Evolutionary conservation across 2,329 filamentous ascomycete genomes (phyloP), one percentile per base, ranked within the genome.

Genomic region (Cladosporium velox): DNA sequence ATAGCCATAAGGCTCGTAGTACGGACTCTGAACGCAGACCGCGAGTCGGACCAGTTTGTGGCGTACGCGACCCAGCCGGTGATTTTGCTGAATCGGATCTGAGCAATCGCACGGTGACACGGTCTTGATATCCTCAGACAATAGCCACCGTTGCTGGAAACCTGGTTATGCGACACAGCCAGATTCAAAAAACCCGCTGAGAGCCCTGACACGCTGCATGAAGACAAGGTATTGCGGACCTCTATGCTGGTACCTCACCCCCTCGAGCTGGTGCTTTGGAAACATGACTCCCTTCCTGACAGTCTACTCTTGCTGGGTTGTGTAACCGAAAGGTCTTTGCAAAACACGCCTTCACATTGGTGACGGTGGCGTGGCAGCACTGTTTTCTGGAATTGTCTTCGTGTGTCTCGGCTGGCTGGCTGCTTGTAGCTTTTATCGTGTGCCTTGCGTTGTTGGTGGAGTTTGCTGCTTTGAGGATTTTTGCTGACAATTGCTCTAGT

Each of bases 401-500:
- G 28, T 55, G 28, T 55, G 26, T 21, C 8, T 5, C 18, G 10
- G 52, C 26, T n/a, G 18, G 28, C 52, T 34, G 15, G 30, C 28
- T n/a, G 38, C 0, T 1, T 18, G 24, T 54, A 30, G 21, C 28
- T 21, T n/a, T 2, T 21, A 10, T 5, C 52, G 52, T 24, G 52
- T 14, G 49, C 38, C 28, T 18, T 21, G 18, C 15, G 14, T 59
- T 52, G 28, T 57, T 61, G n/a, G 2, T 24, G n/a, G 11, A 18
- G 11, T 35, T 41, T 59, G 57, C 38, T 47, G 35, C 35, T 30
- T 6, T 44, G 24, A 44, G 35, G n/a, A 30, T 3, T 28, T 47
- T 55, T 41, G 26, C 65, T 68, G 21, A 70, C 44, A n/a, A 41
- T 38, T 47, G 21, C 11, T 34, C 32, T 74, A 98, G 95, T 99